Evolutionary conservation across 2,329 filamentous ascomycete genomes (phyloP).

Genomic region (Fusarium sp.): DNA sequence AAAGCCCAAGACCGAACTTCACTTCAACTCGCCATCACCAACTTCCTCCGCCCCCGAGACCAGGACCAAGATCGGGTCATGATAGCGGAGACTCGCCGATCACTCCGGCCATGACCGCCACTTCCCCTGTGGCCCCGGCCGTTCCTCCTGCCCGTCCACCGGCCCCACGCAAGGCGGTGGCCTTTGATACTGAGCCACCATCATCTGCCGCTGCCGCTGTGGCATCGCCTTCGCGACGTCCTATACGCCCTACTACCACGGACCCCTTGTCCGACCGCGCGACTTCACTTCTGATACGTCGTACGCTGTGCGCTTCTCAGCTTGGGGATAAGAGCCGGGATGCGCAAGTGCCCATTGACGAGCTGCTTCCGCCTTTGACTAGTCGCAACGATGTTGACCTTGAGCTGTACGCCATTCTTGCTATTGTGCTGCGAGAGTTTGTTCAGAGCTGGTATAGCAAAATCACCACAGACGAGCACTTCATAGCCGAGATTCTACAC

Average conservation of each 20-base stretch:
- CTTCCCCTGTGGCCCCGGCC: slow-evolving; percentile 35
- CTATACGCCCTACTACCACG: slow-evolving; percentile 52
- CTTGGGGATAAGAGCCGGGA: slow-evolving; percentile 67
- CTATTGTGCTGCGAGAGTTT: slow-evolving; percentile 89
- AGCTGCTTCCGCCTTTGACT: slow-evolving; percentile 88
- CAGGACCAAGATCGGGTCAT: slow-evolving; percentile 44
- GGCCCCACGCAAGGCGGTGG: slow-evolving; percentile 43
- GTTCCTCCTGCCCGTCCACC: slow-evolving; percentile 38
- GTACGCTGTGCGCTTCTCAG: slow-evolving; percentile 83
- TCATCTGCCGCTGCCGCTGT: slow-evolving; percentile 39
- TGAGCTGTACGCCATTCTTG: slow-evolving; percentile 91
- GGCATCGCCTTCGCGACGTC: slow-evolving; percentile 47
- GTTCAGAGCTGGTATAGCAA: slow-evolving; percentile 93
- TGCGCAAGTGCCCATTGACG: slow-evolving; percentile 72
- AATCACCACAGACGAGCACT: slow-evolving; percentile 90
- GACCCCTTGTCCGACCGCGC: slow-evolving; percentile 79
- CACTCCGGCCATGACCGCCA: slow-evolving; percentile 50
- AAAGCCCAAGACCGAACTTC: slow-evolving; percentile 4
- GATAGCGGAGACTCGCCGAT: slow-evolving; percentile 33
- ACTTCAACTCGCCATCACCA: slow-evolving; percentile 5
- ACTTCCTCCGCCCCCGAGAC: not conserved
- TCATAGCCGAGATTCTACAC: slow-evolving; percentile 88
- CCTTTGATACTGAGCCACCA: slow-evolving; percentile 43
- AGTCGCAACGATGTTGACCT: slow-evolving; percentile 94
- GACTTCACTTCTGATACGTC: slow-evolving; percentile 84